Evolutionary conservation across 2,329 filamentous ascomycete species (phyloP), one percentile per base, ranked within the genome.

Genomic region (Penicillium sp.): DNA sequence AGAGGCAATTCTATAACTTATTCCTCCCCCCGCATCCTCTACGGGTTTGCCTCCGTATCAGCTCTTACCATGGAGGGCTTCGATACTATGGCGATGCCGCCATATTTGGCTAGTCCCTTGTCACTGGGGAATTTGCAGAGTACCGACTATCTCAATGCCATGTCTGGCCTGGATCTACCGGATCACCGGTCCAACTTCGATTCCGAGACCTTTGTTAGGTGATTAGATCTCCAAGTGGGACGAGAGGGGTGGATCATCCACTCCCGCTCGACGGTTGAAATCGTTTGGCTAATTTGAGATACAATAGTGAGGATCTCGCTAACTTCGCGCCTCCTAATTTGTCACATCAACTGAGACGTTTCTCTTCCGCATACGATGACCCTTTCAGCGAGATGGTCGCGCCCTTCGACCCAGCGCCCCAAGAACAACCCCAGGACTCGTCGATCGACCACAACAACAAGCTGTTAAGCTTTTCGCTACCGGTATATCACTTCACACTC

Each of bases 381-480:
- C 76, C 82, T 0, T 84, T 86, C 63, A 75, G 75, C 16, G 84
- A 85, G 23, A 75, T 77, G 61, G 71, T 77, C 46, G 60, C 76
- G 23, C 72, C 75, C 10, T 79, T 78, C 55, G 77, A 80, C 43
- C 69, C 72, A 38, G 62, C 67, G 21, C 71, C 73, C 15, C 74
- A 74, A 51, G 79, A 84, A 49, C 77, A 78, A 61, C 74, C 78
- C 40, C 79, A 83, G 59, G 81, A 81, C 60, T 79, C 83, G 29
- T 84, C 81, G 38, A 84, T 87, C 68, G 84, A 87, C 58, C 83
- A 83, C 65, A 85, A 87, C 70, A 83, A 87, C 72, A 84, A 92
- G 72, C 81, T 92, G 25, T 81, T 92, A n/a, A 84, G 87, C 66
- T 92, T 92, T 75, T 87, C 86, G 0, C 78, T 84, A 11, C 84